These are phyloP conservation scores for Aquilaria malaccensis DNA, from an alignment of 345 rosid species.

Conservation along the genomic window DNA sequence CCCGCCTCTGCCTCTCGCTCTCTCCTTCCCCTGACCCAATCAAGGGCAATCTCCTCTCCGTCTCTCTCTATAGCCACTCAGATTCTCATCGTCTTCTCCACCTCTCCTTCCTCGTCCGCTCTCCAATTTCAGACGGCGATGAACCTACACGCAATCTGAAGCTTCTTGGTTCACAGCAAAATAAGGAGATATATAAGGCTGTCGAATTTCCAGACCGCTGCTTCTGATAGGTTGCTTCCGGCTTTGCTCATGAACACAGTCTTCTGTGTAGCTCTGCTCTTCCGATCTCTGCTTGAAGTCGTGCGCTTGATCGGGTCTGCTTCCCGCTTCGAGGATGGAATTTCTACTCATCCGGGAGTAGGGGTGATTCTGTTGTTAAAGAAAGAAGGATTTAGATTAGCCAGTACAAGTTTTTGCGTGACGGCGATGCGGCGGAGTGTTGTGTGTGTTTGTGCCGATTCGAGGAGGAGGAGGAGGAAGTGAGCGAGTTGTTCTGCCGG, in stretches of 20 bases:
- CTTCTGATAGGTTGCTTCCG: conserved; percentile 58
- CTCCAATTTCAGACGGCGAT: too few relatives aligned
- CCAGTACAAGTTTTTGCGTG: conserved; percentile 42
- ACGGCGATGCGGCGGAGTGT: conserved; percentile 29
- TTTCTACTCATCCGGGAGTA: conserved; percentile 15
- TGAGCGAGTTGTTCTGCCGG: conserved; percentile 75
- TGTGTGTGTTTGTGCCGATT: conserved; percentile 75
- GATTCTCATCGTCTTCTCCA: too few relatives aligned
- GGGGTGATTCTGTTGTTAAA: conserved; percentile 7
- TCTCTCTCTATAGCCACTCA: too few relatives aligned
- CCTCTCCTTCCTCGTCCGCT: too few relatives aligned
- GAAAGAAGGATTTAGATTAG: conserved; percentile 39
- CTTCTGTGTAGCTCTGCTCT: conserved; percentile 43
- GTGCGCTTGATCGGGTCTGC: conserved; percentile 11
- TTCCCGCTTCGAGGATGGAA: conserved; percentile 14
- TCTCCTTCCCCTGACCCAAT: too few relatives aligned
- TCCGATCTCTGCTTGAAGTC: conserved; percentile 41
- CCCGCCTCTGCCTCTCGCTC: too few relatives aligned
- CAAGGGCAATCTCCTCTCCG: too few relatives aligned
- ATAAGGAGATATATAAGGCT: conserved; percentile 44
- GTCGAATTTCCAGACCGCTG: conserved; percentile 41
- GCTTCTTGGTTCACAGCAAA: neutral
- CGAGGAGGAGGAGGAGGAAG: conserved; percentile 51
- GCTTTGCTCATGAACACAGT: conserved; percentile 61
- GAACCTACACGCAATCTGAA: too few relatives aligned